A percentile compares a stretch with the other conserved stretches of the same genome.
Evolutionary conservation across 78 protist genomes (phyloP).

Genomic region (Dictyostelium purpureum): DNA sequence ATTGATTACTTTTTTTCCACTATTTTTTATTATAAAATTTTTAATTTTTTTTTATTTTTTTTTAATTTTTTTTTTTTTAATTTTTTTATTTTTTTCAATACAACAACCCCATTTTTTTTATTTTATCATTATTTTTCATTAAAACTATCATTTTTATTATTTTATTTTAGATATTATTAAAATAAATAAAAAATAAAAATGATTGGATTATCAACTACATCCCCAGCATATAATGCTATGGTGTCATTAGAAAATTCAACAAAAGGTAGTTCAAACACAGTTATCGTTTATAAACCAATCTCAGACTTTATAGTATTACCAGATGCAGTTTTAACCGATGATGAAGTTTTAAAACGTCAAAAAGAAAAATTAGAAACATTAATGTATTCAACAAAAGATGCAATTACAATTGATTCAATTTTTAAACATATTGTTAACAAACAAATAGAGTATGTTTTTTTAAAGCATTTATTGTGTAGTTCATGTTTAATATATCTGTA

Average conservation of each 20-base stretch:
- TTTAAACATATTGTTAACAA: constrained; percentile 37
- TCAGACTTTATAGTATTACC: neutral
- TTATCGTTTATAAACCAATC: constrained; percentile 28
- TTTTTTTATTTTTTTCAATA: too few species aligned
- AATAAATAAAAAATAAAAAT: too few species aligned
- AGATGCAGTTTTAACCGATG: constrained; percentile 28
- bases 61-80: too few species aligned
- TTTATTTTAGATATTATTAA: too few species aligned
- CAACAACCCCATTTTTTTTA: too few species aligned
- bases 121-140: too few species aligned
- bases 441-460: constrained; percentile 57
- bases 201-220: constrained; percentile 53
- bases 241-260: constrained; percentile 47
- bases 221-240: constrained; percentile 68
- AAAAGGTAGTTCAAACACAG: constrained; percentile 40
- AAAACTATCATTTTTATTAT: too few species aligned
- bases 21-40: too few species aligned
- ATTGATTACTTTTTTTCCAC: too few species aligned
- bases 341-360: neutral
- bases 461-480: neutral
- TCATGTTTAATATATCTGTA: too few species aligned
- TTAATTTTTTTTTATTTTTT: too few species aligned
- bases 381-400: constrained; percentile 55
- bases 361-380: constrained; percentile 23
- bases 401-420: constrained; percentile 18